Base-by-base conservation (phyloP, 2,329 filamentous ascomycete species). In the Didymella arachidicola region DNA sequence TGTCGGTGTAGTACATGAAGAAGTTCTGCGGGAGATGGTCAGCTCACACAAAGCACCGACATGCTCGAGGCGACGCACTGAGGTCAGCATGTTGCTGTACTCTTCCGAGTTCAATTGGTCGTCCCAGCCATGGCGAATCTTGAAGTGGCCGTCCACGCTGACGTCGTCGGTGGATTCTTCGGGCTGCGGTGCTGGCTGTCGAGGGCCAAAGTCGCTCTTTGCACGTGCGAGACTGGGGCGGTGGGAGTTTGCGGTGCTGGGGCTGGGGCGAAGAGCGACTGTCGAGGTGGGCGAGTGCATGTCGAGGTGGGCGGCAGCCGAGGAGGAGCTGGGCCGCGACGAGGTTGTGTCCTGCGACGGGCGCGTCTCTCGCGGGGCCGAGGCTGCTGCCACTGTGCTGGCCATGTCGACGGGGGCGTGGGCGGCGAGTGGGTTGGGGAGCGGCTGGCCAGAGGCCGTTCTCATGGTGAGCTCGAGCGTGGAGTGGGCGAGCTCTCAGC, bases 1-100 rank as follows among this genome's bases (percentile, higher is more conserved):
- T 98, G 78, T 99, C 95, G 63, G 94, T 97, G 78, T 91, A 99
- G 79, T 99, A 99, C 94, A 98, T 98, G 82, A 97, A 98, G 87
- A 96, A 99, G 67, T 92, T 96, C 90, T 97, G 78, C 54, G 4
- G 42, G 22, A 30, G 61, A 18, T 18, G 43, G 65, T 68, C 51
- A 67, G 62, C 32, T 26, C 16, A 42, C 30, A 6, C 32, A 12
- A 32, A 12, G 22, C 7, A 30, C 25, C 5, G 26, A 29, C 30
- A n/a, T 10, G 38, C 19, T 52, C 38, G 41, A 47, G 26, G 19
- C 45, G 66, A 83, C 88, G 80, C 80, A 93, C 90, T 74, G 89
- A 93, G 51, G 90, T 92, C 63, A 97, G 83, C 65, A 93, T 86
- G 57, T 90, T 90, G 68, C 96, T 90, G 70, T 96, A 93, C 72